phyloP scores from a whole-genome alignment of 2,329 filamentous ascomycete genomes.

The Cytospora paraplurivora region DNA sequence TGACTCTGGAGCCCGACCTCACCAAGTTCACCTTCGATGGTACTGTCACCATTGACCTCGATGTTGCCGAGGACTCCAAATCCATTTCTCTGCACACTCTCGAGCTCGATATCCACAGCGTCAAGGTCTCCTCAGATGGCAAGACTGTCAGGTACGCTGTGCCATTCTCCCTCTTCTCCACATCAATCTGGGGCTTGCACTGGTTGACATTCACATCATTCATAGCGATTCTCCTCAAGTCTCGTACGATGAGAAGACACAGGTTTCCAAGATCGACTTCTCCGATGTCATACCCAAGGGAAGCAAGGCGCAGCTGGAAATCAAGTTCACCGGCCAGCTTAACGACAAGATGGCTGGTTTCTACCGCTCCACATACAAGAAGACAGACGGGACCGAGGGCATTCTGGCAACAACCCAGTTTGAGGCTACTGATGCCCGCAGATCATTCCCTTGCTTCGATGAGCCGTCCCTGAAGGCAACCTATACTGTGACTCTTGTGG shows the following conservation, averaged over 20 bases:
- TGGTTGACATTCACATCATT: conserved; percentile 30
- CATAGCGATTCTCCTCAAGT: conserved; percentile 66
- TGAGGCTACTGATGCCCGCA: conserved; percentile 91
- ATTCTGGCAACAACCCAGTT: conserved; percentile 92
- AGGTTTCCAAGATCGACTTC: conserved; percentile 82
- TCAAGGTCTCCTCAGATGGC: conserved; percentile 66
- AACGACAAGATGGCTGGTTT: conserved; percentile 92
- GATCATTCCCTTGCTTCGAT: conserved; percentile 95
- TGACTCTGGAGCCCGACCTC: conserved; percentile 90
- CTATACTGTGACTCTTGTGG: conserved; percentile 88
- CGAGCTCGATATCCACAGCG: conserved; percentile 80
- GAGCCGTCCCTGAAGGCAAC: conserved; percentile 92
- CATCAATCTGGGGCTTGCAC: conserved; percentile 25
- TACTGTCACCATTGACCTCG: conserved; percentile 80
- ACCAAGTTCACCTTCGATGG: conserved; percentile 86
- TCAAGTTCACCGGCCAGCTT: conserved; percentile 75
- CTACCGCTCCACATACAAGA: conserved; percentile 90
- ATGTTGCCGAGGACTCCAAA: conserved; percentile 80
- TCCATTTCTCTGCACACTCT: conserved; percentile 86
- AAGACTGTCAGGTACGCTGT: conserved; percentile 48
- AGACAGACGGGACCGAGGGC: conserved; percentile 73
- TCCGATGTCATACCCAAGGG: conserved; percentile 72
- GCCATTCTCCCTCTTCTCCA: not conserved
- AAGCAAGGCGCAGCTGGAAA: conserved; percentile 74
- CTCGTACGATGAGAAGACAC: conserved; percentile 74